Evolutionary conservation across 2,329 filamentous ascomycete genomes (phyloP).

Genomic region (Trichophyton mentagrophytes): DNA sequence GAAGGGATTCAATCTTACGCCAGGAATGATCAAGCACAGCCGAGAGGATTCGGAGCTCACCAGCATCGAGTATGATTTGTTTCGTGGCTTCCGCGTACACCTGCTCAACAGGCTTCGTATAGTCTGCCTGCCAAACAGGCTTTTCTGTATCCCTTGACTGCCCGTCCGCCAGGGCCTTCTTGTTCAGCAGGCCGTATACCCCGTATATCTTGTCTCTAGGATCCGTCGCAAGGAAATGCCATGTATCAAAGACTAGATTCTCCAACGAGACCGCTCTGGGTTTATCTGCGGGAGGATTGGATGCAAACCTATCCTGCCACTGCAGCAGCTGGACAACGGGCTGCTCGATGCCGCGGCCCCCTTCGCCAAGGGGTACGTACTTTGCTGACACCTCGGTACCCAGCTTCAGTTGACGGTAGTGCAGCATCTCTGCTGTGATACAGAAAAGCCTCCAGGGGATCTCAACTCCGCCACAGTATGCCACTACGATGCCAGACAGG

Average conservation of each 20-base stretch:
- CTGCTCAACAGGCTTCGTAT: slow-evolving; percentile 9
- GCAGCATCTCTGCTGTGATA: slow-evolving; percentile 5
- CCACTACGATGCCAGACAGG: slow-evolving; percentile 11
- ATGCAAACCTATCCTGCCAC: slow-evolving; percentile 6
- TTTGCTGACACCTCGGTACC: slow-evolving; percentile 1
- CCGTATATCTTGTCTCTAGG: slow-evolving; percentile 12
- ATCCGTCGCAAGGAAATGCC: slow-evolving; percentile 9
- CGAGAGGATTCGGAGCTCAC: slow-evolving; percentile 7
- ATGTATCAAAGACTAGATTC: slow-evolving; percentile 11
- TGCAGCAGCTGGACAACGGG: slow-evolving; percentile 4
- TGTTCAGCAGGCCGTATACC: slow-evolving; percentile 10
- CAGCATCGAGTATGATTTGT: slow-evolving; percentile 6
- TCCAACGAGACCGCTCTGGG: slow-evolving; percentile 3
- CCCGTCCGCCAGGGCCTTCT: not conserved
- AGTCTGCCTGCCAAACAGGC: slow-evolving; percentile 7
- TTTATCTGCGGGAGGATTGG: not conserved
- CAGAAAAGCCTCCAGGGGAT: slow-evolving; percentile 9
- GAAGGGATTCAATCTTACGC: slow-evolving; percentile 8
- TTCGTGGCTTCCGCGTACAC: slow-evolving; percentile 10
- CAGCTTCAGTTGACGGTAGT: slow-evolving; percentile 4
- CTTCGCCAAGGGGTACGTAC: slow-evolving; percentile 5
- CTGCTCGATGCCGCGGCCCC: slow-evolving; percentile 6
- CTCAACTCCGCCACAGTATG: slow-evolving; percentile 10
- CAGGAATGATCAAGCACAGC: slow-evolving; percentile 8
- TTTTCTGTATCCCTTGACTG: not conserved